These are phyloP conservation scores for Paratrypanosoma confusum DNA, from an alignment of 208 protist species.

Conservation along the genomic window DNA sequence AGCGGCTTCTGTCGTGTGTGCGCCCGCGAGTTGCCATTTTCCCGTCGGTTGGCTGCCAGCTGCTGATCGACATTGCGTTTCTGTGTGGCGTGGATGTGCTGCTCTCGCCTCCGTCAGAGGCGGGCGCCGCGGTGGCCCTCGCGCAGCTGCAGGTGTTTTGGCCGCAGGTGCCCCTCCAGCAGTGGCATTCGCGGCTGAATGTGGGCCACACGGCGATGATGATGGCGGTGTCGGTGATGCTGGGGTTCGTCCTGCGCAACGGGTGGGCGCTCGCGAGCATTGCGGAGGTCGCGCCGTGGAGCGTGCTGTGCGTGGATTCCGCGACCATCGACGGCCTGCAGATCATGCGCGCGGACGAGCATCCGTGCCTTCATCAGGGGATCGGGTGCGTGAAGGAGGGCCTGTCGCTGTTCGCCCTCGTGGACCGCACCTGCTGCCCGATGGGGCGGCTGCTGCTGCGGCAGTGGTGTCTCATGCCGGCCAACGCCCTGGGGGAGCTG, in stretches of 20 bases:
- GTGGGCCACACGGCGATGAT: constrained; percentile 39
- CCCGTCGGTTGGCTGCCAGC: constrained; percentile 11
- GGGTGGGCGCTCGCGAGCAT: constrained; percentile 56
- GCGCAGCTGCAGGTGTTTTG: constrained; percentile 24
- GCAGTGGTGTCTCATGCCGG: constrained; percentile 66
- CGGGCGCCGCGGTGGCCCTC: constrained; percentile 9
- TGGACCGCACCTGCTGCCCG: constrained; percentile 37
- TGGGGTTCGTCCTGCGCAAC: constrained; percentile 30
- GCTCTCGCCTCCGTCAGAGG: constrained; percentile 6
- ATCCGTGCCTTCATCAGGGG: constrained; percentile 68
- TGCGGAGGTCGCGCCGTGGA: constrained; percentile 34
- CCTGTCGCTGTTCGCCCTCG: constrained; percentile 54
- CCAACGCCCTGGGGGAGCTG: constrained; percentile 40
- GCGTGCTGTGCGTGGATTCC: constrained; percentile 46
- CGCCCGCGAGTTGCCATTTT: constrained; percentile 4
- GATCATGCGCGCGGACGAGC: constrained; percentile 55
- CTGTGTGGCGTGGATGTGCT: constrained; percentile 8
- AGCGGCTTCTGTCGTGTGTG: constrained; percentile 6
- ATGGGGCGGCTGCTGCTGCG: constrained; percentile 47
- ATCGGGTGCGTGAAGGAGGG: constrained; percentile 72
- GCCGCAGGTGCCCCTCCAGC: constrained; percentile 14
- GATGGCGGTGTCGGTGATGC: constrained; percentile 57
- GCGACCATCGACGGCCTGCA: constrained; percentile 42
- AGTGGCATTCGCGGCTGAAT: constrained; percentile 43
- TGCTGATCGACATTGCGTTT: constrained; percentile 11